phyloP scores from a whole-genome alignment of 805 yeast genomes.

The Teunomyces gatunensis region DNA sequence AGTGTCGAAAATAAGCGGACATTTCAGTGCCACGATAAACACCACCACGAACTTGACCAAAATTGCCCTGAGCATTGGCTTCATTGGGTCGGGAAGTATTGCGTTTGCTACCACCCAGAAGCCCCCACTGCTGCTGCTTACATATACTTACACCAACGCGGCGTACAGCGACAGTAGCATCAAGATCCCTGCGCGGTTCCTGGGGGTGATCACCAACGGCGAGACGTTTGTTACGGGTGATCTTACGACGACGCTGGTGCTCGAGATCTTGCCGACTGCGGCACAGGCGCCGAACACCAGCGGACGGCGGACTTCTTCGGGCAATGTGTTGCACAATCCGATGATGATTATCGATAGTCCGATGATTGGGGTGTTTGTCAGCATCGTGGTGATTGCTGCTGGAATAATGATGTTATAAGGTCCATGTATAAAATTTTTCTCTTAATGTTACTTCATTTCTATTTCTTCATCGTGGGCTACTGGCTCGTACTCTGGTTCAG shows the following conservation, averaged over 20 bases:
- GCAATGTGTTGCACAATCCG: background rate
- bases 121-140: conserved; percentile 7
- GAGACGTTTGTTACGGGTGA: conserved; percentile 26
- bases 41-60: background rate
- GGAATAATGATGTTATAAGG: background rate
- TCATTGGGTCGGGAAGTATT: conserved; percentile 41
- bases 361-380: background rate
- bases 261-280: conserved; percentile 14
- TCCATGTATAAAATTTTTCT: background rate
- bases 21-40: background rate
- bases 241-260: background rate
- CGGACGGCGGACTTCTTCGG: conserved; percentile 5
- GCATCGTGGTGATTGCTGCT: background rate
- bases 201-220: conserved; percentile 24
- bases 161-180: conserved; percentile 14
- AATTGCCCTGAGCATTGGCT: conserved; percentile 10
- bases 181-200: conserved; percentile 25
- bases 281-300: conserved; percentile 13
- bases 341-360: background rate
- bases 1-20: conserved; percentile 2
- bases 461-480: conserved; percentile 2
- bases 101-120: conserved; percentile 48
- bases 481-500: conserved; percentile 8
- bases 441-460: background rate
- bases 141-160: conserved; percentile 18